Evolutionary conservation across 139 green algal species (phyloP).

Genomic region (Closterium sp.): DNA sequence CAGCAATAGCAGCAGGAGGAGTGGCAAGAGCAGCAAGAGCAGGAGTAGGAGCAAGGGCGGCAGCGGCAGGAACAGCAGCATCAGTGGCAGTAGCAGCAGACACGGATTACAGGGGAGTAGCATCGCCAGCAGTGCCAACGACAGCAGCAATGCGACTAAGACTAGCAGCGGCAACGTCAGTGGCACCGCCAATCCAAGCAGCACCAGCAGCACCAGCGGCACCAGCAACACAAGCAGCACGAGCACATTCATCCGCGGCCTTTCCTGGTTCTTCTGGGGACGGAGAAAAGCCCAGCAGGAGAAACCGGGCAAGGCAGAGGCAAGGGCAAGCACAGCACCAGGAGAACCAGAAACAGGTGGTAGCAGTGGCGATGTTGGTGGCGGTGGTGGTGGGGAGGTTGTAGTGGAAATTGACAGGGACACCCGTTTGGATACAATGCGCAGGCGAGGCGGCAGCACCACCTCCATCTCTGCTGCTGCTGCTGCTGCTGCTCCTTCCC

Average conservation of each 20-base stretch:
- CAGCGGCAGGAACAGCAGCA: not conserved
- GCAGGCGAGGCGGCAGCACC: not conserved
- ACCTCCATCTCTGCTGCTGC: not conserved
- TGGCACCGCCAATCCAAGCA: not conserved
- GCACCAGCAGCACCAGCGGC: too few relatives aligned
- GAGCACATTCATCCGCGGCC: too few relatives aligned
- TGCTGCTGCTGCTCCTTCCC: not conserved
- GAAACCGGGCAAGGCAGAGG: not conserved
- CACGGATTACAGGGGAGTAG: not conserved
- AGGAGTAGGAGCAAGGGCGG: not conserved
- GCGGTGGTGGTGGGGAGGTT: not conserved
- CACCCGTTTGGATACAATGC: not conserved
- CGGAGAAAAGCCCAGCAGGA: not conserved
- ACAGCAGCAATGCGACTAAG: not conserved
- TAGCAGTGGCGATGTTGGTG: not conserved
- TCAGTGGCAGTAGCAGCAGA: not conserved
- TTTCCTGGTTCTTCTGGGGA: not conserved
- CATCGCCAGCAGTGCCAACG: not conserved
- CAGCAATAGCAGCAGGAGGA: not conserved
- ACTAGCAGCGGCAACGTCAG: not conserved
- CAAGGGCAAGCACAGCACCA: not conserved
- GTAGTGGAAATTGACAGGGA: not conserved
- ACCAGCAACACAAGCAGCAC: too few relatives aligned
- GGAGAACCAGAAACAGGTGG: not conserved
- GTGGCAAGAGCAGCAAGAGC: not conserved